Conservation (phyloP, 139 green algal species). For the Diplosphaera chodatii region DNA sequence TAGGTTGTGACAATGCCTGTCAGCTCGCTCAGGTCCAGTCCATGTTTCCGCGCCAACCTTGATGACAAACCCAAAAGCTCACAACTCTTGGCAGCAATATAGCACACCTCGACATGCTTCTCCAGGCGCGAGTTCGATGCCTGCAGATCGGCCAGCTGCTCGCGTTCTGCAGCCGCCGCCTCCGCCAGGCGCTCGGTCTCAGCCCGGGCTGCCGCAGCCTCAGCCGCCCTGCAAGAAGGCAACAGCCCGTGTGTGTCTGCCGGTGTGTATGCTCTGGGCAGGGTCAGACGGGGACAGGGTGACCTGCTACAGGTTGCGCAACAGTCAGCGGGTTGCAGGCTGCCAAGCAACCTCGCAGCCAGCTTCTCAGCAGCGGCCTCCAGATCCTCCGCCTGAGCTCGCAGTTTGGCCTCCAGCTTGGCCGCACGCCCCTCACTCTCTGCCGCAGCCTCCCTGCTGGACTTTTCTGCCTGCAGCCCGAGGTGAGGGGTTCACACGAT, state of each 20-base stretch:
- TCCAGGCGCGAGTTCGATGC: slow-evolving; percentile 58
- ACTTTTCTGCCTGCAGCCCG: neutral
- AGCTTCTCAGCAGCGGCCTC: slow-evolving; percentile 4
- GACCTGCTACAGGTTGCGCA: too few species aligned
- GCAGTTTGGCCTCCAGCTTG: neutral
- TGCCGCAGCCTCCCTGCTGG: neutral
- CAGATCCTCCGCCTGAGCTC: neutral
- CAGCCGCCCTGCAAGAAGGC: too few species aligned
- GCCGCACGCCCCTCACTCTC: slow-evolving; percentile 3
- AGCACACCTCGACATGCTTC: slow-evolving; percentile 51
- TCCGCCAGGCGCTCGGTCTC: neutral
- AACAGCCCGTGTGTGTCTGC: too few species aligned
- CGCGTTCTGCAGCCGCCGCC: neutral
- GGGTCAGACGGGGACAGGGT: too few species aligned
- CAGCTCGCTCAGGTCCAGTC: too few species aligned
- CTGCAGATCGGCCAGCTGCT: slow-evolving; percentile 38
- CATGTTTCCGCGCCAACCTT: too few species aligned
- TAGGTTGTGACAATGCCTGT: slow-evolving; percentile 4
- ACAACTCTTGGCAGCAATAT: too few species aligned
- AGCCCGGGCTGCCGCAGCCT: neutral
- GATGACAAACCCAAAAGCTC: too few species aligned
- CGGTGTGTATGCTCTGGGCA: too few species aligned
- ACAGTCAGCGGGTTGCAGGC: too few species aligned
- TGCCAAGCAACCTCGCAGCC: neutral
- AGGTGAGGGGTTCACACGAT: too few species aligned